Base-by-base conservation (phyloP, 140 eudicot species). In the Erigeron philadelphicus region DNA sequence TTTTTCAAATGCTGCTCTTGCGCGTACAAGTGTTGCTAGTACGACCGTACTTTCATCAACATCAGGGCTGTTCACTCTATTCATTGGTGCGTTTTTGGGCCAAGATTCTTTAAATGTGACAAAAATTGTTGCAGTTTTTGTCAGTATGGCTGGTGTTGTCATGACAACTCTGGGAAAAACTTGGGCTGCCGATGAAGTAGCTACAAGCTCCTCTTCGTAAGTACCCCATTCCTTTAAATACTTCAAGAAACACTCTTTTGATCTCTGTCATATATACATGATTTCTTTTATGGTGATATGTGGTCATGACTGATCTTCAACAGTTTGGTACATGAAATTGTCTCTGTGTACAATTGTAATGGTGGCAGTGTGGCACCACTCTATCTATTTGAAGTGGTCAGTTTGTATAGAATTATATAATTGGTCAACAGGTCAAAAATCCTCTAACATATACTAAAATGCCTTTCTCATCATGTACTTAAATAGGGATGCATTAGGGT, bases 111-210 rank as follows among this genome's bases (percentile, higher is more conserved):
- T 93, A 66, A 93, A 86, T 72, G 78, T 79, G 54, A 83, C 81
- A 19, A 94, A 89, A 76, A 79, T 94, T 40, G 84, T 89, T 81
- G 95, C 99, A 0, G 99, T 93, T 6, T 87, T 89, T 80, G 99
- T 93, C 60, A 93, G 99, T 80, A 93, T 93, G 84, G 86, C 95
- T 42, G 99, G 99, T 72, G 99, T 94, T 78, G 89, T 77, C 75
- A 94, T 89, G 99, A 94, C 99, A 35, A 89, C 99, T 60, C 66
- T 94, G 46, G 99, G 99, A 9, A 94, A 94, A 85, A 94, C 99
- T 21, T 94, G 99, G 99, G 96, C 99, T 9, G 57, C 96, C 19
- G 99, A 94, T 79, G 95, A 89, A 7, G 49, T 80, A 1, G 72
- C 89, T 72, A 46, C 81, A 43, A 71, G 35, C 74, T 66, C 81